These are phyloP conservation scores for Pholiota adiposa DNA, from an alignment of 1,284 basidiomycete genomes.

Conservation along the genomic window DNA sequence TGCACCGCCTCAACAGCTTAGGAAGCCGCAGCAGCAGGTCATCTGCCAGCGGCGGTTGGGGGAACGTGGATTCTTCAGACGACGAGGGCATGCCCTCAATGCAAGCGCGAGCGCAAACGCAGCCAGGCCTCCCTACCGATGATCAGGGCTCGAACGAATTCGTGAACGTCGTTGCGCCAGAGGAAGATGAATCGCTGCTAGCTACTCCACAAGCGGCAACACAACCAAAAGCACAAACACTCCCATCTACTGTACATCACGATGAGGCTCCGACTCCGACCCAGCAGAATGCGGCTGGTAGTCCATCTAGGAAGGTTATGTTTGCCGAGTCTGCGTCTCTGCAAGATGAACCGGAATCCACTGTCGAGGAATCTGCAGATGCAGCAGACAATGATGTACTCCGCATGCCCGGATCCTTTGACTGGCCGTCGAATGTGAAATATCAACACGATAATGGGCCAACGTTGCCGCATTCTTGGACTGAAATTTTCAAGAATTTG, in stretches of 20 bases:
- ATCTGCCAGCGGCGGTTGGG: conserved; percentile 32
- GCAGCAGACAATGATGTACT: conserved; percentile 10
- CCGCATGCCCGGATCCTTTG: conserved; percentile 30
- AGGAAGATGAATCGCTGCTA: conserved; percentile 20
- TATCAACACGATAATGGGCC: not conserved
- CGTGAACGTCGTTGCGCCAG: conserved; percentile 38
- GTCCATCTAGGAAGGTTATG: conserved; percentile 5
- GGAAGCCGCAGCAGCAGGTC: conserved; percentile 29
- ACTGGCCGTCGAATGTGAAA: conserved; percentile 12
- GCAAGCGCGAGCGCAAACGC: not conserved
- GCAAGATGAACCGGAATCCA: conserved; percentile 25
- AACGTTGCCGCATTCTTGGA: conserved; percentile 28
- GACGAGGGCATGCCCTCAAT: conserved; percentile 33
- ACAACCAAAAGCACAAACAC: too few species aligned
- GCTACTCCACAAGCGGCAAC: conserved; percentile 5
- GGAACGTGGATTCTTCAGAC: conserved; percentile 23
- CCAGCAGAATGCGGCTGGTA: conserved; percentile 11
- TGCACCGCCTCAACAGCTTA: conserved; percentile 54
- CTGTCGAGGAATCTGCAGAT: conserved; percentile 3
- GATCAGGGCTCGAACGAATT: conserved; percentile 33
- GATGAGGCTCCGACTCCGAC: conserved; percentile 1
- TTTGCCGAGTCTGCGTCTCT: conserved; percentile 15
- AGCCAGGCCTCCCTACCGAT: conserved; percentile 20
- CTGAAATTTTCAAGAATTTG: conserved; percentile 33
- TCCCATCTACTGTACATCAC: not conserved